phyloP scores from a whole-genome alignment of 208 protist genomes.

The Trypanosoma mega region DNA sequence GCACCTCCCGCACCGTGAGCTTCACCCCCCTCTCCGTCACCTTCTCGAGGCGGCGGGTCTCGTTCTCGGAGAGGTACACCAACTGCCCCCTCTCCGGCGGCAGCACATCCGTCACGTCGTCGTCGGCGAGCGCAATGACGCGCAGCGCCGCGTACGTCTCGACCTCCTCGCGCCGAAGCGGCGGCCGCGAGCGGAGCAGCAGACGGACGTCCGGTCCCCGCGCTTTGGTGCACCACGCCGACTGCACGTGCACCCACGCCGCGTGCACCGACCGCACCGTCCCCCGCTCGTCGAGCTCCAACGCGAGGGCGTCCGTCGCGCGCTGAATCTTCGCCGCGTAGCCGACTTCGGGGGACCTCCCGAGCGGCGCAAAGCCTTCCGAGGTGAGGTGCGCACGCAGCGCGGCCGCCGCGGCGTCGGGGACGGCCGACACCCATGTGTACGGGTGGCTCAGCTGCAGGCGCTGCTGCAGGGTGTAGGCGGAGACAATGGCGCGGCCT shows the following conservation, averaged over 20 bases:
- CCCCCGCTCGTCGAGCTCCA: slow-evolving; percentile 67
- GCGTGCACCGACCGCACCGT: slow-evolving; percentile 59
- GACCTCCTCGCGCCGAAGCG: slow-evolving; percentile 53
- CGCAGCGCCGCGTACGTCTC: slow-evolving; percentile 51
- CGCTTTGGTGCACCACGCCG: slow-evolving; percentile 63
- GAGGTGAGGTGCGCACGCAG: slow-evolving; percentile 52
- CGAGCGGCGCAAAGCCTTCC: slow-evolving; percentile 56
- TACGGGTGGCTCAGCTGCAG: slow-evolving; percentile 84
- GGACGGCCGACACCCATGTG: slow-evolving; percentile 71
- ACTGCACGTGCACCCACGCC: slow-evolving; percentile 83
- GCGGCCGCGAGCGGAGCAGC: slow-evolving; percentile 72
- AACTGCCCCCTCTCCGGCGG: slow-evolving; percentile 85
- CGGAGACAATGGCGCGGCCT: slow-evolving; percentile 65
- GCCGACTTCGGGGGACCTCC: slow-evolving; percentile 35
- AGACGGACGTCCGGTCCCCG: slow-evolving; percentile 66
- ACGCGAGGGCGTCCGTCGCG: slow-evolving; percentile 57
- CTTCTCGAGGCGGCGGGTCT: slow-evolving; percentile 77
- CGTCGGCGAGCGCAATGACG: slow-evolving; percentile 67
- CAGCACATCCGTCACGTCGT: slow-evolving; percentile 83
- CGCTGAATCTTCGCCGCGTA: slow-evolving; percentile 83
- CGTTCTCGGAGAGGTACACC: slow-evolving; percentile 89
- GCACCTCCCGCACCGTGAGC: slow-evolving; percentile 62
- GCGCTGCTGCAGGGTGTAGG: slow-evolving; percentile 88
- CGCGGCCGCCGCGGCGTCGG: slow-evolving; percentile 43
- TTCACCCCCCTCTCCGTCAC: slow-evolving; percentile 59